Evolutionary conservation across 23 red algal species (phyloP).

Genomic region (Chondrus crispus): DNA sequence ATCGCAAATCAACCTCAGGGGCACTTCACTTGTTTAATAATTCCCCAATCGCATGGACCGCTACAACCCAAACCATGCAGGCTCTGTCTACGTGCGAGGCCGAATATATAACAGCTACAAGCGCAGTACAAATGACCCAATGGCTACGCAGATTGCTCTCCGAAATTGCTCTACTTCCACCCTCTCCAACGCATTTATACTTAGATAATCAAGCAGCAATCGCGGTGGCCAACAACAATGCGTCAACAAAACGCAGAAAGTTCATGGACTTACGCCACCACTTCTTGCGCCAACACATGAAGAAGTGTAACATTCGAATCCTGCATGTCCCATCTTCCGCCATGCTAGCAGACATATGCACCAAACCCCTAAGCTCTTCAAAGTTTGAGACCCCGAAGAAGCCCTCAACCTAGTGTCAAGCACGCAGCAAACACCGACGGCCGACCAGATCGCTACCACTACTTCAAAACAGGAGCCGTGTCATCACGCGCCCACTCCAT

Average conservation of each 20-base stretch:
- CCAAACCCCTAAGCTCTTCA: not conserved
- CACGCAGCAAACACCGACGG: too few relatives aligned
- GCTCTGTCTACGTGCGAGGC: not conserved
- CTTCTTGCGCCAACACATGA: constrained; percentile 15
- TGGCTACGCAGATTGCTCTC: not conserved
- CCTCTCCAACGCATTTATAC: not conserved
- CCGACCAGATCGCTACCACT: too few relatives aligned
- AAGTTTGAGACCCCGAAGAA: too few relatives aligned
- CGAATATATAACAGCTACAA: not conserved
- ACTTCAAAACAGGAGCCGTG: too few relatives aligned
- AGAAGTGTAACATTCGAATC: not conserved
- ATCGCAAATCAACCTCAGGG: not conserved
- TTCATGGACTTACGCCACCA: constrained; percentile 25
- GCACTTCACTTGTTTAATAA: not conserved
- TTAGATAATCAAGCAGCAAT: constrained; percentile 10
- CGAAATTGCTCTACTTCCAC: not conserved
- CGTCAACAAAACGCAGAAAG: constrained; percentile 10
- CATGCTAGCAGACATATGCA: constrained; percentile 2
- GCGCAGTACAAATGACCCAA: not conserved
- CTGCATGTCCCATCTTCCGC: not conserved
- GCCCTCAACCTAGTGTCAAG: too few relatives aligned
- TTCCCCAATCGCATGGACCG: not conserved
- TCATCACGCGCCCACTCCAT: too few relatives aligned
- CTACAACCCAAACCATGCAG: not conserved
- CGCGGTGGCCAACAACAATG: not conserved